A percentile compares a stretch with the other conserved stretches of the same genome.
phyloP scores from a whole-genome alignment of 805 yeast species.

The Yarrowia sp. region DNA sequence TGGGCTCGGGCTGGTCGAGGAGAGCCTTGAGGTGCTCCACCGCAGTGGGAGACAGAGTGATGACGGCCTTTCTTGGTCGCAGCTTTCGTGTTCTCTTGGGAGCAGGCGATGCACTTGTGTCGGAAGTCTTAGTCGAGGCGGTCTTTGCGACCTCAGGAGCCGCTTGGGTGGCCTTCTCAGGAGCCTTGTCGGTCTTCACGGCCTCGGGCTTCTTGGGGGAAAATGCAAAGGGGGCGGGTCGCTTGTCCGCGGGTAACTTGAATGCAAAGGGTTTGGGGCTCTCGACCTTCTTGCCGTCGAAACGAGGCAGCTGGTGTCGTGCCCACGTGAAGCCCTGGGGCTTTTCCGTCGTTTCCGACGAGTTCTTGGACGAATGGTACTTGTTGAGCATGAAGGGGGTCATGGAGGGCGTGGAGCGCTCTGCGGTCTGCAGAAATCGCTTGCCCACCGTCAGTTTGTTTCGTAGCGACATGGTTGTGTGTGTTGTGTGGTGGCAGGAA shows the following conservation, averaged over 20 bases:
- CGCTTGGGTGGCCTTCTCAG: background rate
- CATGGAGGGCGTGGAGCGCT: conserved; percentile 24
- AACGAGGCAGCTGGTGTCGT: conserved; percentile 22
- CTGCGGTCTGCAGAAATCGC: conserved; percentile 26
- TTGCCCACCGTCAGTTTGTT: conserved; percentile 2
- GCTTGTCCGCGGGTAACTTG: conserved; percentile 24
- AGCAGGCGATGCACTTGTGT: no score
- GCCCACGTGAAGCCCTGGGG: conserved; percentile 21
- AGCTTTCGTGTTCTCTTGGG: conserved; percentile 53
- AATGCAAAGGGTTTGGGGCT: conserved; percentile 25
- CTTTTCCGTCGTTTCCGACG: no score
- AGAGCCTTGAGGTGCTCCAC: conserved; percentile 64
- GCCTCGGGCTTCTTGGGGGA: conserved; percentile 4
- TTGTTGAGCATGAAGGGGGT: conserved; percentile 25
- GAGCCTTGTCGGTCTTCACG: background rate
- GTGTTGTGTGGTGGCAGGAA: background rate
- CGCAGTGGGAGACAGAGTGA: conserved; percentile 76
- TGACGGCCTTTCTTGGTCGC: conserved; percentile 86
- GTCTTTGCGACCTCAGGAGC: background rate
- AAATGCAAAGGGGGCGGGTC: conserved; percentile 23
- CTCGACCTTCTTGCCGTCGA: conserved; percentile 5
- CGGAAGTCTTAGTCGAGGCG: conserved; percentile 31
- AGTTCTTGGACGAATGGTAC: conserved; percentile 17
- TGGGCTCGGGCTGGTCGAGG: conserved; percentile 72
- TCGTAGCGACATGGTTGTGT: conserved; percentile 15